Base-by-base conservation (phyloP, 345 rosid genomes). In the Theobroma cacao region DNA sequence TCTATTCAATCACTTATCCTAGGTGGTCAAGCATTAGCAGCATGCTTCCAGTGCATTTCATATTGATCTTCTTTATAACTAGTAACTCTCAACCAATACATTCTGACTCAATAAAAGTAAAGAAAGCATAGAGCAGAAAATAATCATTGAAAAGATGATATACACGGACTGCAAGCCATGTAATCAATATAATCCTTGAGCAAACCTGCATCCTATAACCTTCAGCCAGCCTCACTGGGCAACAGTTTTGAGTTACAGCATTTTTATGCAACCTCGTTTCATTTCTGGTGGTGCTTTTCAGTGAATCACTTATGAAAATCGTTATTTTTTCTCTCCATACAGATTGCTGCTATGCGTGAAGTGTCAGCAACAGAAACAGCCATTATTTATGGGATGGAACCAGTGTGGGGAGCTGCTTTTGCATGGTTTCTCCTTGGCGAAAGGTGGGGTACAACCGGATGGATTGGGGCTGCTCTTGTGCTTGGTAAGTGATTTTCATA, bases 351-450 rank as follows among this genome's bases (percentile, higher is more conserved):
- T 1, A 89, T 90, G 92, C 69, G 85, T 15, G 88, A 90, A 80
- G 89, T 92, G 22, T 87, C 89, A 4, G 94, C 91, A 41, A 83
- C 85, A 26, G 91, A 89, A 77, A 83, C 90, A 30, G 91, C 91
- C 30, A 80, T 89, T 74, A 82, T 90, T 75, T 88, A 90, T 79
- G 90, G 90, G 45, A 82, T 92, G 83, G 97, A 92, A 80, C 92
- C 92, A 4, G 86, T 88, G 5, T 88, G 92, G 92, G 92, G 94
- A 67, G 94, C 90, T 18, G 85, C 84, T 74, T 92, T 92, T 81
- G 90, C 92, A 40, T 92, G 97, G 92, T 89, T 87, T 81, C 86
- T 92, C 62, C 92, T 90, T 28, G 89, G 89, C 15, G 94, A 90
- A 84, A 81, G 94, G 69, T 90, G 94, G 92, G 94, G 86, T 55